Percentiles rank a stretch among this genome's conserved stretches.
phyloP scores from a whole-genome alignment of 2,329 filamentous ascomycete species.

The Claviceps quebecensis region DNA sequence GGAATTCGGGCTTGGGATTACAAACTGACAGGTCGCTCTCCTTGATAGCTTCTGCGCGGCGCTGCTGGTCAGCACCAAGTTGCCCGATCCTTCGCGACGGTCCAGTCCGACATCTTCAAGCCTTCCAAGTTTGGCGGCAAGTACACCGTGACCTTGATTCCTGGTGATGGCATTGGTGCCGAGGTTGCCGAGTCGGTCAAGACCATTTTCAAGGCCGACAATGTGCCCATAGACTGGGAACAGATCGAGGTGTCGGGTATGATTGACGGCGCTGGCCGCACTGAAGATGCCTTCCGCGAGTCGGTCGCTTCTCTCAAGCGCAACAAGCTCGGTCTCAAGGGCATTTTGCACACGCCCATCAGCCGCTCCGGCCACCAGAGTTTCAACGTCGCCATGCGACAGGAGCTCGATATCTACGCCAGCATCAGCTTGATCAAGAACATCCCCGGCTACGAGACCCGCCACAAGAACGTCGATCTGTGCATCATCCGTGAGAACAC shows the following conservation, averaged over 20 bases:
- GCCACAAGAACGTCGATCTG: conserved; percentile 92
- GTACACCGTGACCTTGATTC: conserved; percentile 97
- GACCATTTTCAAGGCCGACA: conserved; percentile 99
- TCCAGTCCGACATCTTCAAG: conserved; percentile 96
- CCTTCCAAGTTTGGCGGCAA: conserved; percentile 98
- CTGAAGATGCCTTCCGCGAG: conserved; percentile 90
- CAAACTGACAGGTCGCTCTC: neutral
- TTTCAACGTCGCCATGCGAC: conserved; percentile 98
- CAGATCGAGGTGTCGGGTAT: conserved; percentile 92
- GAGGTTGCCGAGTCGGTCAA: conserved; percentile 97
- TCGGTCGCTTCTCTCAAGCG: conserved; percentile 89
- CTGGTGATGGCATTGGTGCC: conserved; percentile 95
- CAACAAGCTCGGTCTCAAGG: conserved; percentile 98
- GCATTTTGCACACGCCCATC: conserved; percentile 95
- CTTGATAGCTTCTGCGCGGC: conserved; percentile 36
- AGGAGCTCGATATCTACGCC: conserved; percentile 99
- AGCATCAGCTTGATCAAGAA: conserved; percentile 98
- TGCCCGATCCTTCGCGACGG: conserved; percentile 56
- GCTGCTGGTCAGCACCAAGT: conserved; percentile 29
- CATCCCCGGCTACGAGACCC: conserved; percentile 95
- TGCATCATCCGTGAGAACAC: conserved; percentile 99
- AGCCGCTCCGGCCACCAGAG: conserved; percentile 94
- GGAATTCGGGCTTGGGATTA: too few relatives aligned
- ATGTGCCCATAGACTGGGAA: conserved; percentile 97
- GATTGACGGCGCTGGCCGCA: conserved; percentile 63